Base-by-base conservation (phyloP, 768 basidiomycete species). In the Mycena vulgaris region DNA sequence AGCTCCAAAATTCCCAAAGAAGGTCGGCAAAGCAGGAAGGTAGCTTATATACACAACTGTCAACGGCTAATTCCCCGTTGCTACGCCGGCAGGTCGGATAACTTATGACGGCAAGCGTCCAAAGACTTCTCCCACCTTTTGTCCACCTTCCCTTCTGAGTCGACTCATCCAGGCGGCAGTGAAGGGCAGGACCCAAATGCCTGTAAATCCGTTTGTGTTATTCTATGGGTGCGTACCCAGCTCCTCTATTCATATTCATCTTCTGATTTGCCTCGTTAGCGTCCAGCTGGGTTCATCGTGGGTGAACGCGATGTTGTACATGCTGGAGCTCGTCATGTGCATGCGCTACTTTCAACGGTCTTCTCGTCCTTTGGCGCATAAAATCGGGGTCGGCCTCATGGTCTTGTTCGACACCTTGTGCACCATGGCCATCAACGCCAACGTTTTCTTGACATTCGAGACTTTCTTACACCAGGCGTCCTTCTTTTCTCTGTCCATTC, bases 241-340 rank as follows among this genome's bases (percentile, higher is more conserved):
- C 14, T 40, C 31, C 27, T 17, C 8, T 16, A 5, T 45, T 14
- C n/a, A n/a, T 19, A n/a, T 3, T 30, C 19, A 2, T 33, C 23
- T 7, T 5, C 66, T 68, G 13, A 68, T 37, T 52, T 23, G 14
- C 6, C 13, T 23, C 25, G 13, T 48, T 30, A 72, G 71, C 42
- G 71, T 72, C 31, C n/a, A 61, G 51, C 33, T 69, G 25, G 64
- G 60, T 21, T 51, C 61, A 27, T 73, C 72, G 10, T 73, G 72
- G 72, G 30, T 69, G 68, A 73, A 73, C 60, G 66, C 66, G 65
- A 66, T 73, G 68, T 65, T 73, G 23, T 73, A 67, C 62, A 67
- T 61, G 65, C 42, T 66, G 28, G 72, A 73, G 47, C 51, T 73
- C 28, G 64, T 73, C 16, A 31, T 73, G 39, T 66, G 59, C 51